These are phyloP conservation scores for Aureobasidium sp. DNA, from an alignment of 2,329 filamentous ascomycete genomes.

Conservation along the genomic window DNA sequence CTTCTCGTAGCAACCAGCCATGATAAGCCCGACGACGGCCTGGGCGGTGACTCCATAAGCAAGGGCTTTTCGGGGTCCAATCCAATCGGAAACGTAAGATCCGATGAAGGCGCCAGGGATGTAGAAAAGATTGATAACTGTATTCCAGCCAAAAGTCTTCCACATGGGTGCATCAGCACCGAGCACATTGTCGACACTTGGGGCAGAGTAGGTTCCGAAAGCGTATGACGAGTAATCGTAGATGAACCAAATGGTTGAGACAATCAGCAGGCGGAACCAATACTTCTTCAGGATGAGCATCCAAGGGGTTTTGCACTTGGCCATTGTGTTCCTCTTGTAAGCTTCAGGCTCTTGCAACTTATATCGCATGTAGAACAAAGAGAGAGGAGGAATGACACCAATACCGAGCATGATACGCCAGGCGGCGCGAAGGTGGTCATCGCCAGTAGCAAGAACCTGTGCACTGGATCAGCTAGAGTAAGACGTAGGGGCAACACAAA, in stretches of 20 bases:
- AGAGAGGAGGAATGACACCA: conserved; percentile 75
- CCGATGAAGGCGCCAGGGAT: conserved; percentile 81
- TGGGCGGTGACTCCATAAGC: conserved; percentile 74
- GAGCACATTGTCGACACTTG: conserved; percentile 66
- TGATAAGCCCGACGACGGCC: conserved; percentile 82
- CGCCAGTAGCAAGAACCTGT: conserved; percentile 55
- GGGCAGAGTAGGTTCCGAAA: conserved; percentile 83
- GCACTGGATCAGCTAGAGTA: conserved; percentile 32
- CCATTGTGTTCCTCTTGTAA: conserved; percentile 76
- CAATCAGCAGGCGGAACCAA: conserved; percentile 70
- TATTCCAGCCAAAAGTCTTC: conserved; percentile 86
- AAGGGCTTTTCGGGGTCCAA: conserved; percentile 80
- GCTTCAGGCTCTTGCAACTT: conserved; percentile 80
- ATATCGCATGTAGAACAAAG: conserved; percentile 72
- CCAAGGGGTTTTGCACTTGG: conserved; percentile 50
- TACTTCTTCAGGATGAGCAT: conserved; percentile 67
- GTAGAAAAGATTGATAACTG: conserved; percentile 86
- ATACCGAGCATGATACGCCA: conserved; percentile 85
- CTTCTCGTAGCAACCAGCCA: conserved; percentile 78
- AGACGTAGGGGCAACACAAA: no score
- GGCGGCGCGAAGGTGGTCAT: conserved; percentile 72
- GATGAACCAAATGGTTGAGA: conserved; percentile 82
- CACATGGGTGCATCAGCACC: conserved; percentile 67
- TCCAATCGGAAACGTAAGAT: conserved; percentile 76
- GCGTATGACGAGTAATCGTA: conserved; percentile 79